A percentile compares a stretch with the other conserved stretches of the same genome.
These are phyloP conservation scores for Candida broadrunensis DNA, from an alignment of 805 yeast species.

Conservation along the genomic window DNA sequence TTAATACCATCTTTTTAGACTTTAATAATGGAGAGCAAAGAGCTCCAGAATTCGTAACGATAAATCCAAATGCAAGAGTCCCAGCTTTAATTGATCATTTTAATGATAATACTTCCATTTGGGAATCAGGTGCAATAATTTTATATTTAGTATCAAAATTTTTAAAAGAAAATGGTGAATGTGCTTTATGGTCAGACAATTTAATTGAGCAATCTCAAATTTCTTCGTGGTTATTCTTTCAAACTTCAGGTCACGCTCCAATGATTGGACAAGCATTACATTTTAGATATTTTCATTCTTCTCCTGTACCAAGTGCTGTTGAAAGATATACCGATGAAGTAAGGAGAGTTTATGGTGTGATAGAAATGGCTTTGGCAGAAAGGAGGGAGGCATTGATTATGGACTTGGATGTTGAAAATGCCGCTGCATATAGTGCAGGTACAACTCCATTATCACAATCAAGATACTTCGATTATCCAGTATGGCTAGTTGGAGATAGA, in stretches of 20 bases:
- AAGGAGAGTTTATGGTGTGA: slow-evolving; percentile 86
- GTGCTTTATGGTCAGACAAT: slow-evolving; percentile 78
- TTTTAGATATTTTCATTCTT: slow-evolving; percentile 86
- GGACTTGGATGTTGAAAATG: slow-evolving; percentile 86
- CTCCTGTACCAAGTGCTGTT: slow-evolving; percentile 82
- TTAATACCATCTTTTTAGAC: slow-evolving; percentile 80
- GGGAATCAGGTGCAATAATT: slow-evolving; percentile 95
- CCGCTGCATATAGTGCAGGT: slow-evolving; percentile 83
- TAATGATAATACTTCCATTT: slow-evolving; percentile 72
- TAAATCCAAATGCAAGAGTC: slow-evolving; percentile 93
- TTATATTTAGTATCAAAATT: slow-evolving; percentile 74
- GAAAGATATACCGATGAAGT: slow-evolving; percentile 92
- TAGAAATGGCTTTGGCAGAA: slow-evolving; percentile 94
- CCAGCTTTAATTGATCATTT: slow-evolving; percentile 92
- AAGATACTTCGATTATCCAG: slow-evolving; percentile 86
- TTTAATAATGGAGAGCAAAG: slow-evolving; percentile 88
- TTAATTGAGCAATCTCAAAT: slow-evolving; percentile 80
- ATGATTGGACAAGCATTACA: slow-evolving; percentile 97
- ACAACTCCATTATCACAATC: slow-evolving; percentile 83
- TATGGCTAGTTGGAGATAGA: slow-evolving; percentile 89
- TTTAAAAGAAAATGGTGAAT: slow-evolving; percentile 59
- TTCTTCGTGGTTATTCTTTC: slow-evolving; percentile 87
- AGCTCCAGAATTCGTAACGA: slow-evolving; percentile 89
- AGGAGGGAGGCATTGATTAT: slow-evolving; percentile 84
- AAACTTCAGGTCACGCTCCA: slow-evolving; percentile 97